Conservation (phyloP, 208 protist species). For the Acanthamoeba healyi region DNA sequence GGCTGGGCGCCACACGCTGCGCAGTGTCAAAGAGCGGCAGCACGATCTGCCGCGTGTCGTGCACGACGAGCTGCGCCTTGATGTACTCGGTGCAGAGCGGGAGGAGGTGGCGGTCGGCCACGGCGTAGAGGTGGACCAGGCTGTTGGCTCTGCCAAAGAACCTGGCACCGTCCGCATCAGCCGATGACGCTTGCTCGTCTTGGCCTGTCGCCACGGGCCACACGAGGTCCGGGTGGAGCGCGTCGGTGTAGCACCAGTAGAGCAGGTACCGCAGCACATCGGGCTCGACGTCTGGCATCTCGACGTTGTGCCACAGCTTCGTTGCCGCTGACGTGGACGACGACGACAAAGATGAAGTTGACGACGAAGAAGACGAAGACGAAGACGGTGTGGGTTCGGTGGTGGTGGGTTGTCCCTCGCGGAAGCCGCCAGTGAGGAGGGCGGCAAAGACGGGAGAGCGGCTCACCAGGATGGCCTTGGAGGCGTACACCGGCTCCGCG, state of each 20-base stretch:
- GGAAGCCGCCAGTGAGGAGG: background rate
- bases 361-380: background rate
- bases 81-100: too few species aligned
- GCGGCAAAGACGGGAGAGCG: background rate
- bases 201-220: background rate
- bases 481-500: background rate
- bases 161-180: too few species aligned
- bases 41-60: too few species aligned
- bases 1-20: too few species aligned
- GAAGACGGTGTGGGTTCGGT: background rate
- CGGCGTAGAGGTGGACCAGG: constrained; percentile 10
- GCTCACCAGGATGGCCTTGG: background rate
- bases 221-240: background rate
- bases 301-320: background rate
- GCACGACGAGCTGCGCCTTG: too few species aligned
- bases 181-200: background rate
- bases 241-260: constrained; percentile 1
- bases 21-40: too few species aligned
- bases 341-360: background rate
- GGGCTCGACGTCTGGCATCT: background rate
- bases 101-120: background rate
- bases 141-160: too few species aligned
- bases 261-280: background rate
- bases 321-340: background rate
- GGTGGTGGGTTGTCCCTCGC: background rate